phyloP scores from a whole-genome alignment of 768 basidiomycete species.

The Polyporus arcularius region DNA sequence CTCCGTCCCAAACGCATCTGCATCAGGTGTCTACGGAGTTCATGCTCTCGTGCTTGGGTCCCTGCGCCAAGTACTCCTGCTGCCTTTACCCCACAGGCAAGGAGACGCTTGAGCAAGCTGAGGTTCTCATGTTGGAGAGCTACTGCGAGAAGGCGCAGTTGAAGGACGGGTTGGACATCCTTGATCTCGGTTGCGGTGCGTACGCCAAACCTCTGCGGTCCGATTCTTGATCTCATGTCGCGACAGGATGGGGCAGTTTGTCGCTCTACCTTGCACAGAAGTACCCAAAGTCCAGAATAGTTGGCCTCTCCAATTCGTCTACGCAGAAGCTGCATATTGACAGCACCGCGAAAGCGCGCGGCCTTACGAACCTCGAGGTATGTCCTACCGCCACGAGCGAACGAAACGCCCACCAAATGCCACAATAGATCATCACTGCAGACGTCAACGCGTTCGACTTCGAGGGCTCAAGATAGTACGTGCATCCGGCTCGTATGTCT shows the following conservation, averaged over 20 bases:
- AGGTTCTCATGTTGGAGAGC: slow-evolving; percentile 63
- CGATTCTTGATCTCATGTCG: neutral
- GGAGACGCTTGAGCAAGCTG: slow-evolving; percentile 63
- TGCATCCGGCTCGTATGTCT: neutral
- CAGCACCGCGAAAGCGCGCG: slow-evolving; percentile 45
- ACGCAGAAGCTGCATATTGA: slow-evolving; percentile 72
- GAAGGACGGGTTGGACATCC: slow-evolving; percentile 57
- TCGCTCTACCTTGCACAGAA: slow-evolving; percentile 69
- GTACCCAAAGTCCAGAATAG: slow-evolving; percentile 64
- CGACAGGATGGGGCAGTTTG: slow-evolving; percentile 68
- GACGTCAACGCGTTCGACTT: slow-evolving; percentile 70
- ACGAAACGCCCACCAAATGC: neutral
- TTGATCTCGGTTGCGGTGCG: slow-evolving; percentile 70
- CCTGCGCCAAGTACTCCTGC: slow-evolving; percentile 65
- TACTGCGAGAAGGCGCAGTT: slow-evolving; percentile 68
- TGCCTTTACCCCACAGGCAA: slow-evolving; percentile 63
- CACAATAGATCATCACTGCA: slow-evolving; percentile 58
- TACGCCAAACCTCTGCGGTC: slow-evolving; percentile 1
- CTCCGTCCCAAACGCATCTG: neutral
- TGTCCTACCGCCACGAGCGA: too few species aligned
- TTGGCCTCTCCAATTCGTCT: slow-evolving; percentile 64
- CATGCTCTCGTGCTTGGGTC: slow-evolving; percentile 66
- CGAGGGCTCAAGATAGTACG: slow-evolving; percentile 44
- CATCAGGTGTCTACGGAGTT: slow-evolving; percentile 59
- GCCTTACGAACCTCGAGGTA: slow-evolving; percentile 56